Evolutionary conservation across 257 asterid species (phyloP).

Genomic region (Salvia hispanica): DNA sequence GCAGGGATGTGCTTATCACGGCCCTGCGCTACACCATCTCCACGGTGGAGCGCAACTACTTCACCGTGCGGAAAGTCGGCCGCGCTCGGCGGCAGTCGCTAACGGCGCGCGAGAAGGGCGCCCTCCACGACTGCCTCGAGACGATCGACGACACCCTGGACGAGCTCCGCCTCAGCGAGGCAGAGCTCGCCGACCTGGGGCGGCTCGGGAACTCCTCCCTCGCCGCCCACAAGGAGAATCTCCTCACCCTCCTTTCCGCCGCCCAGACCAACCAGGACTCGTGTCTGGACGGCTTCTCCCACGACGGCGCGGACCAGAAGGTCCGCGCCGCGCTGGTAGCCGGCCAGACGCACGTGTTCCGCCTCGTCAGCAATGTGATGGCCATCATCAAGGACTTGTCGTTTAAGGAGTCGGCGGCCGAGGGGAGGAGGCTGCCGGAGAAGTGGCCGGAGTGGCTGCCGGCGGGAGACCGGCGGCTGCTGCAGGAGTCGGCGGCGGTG

Average conservation of each 20-base stretch:
- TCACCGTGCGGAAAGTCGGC: slow-evolving; percentile 47
- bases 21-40: slow-evolving; percentile 58
- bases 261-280: slow-evolving; percentile 70
- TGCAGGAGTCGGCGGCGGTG: slow-evolving; percentile 54
- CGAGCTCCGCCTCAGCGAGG: slow-evolving; percentile 46
- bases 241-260: slow-evolving; percentile 51
- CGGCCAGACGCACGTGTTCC: slow-evolving; percentile 55
- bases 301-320: slow-evolving; percentile 50
- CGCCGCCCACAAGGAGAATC: slow-evolving; percentile 42
- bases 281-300: slow-evolving; percentile 71
- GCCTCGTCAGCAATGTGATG: slow-evolving; percentile 60
- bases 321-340: slow-evolving; percentile 38
- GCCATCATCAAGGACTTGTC: slow-evolving; percentile 55
- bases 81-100: slow-evolving; percentile 19
- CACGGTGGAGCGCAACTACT: slow-evolving; percentile 56
- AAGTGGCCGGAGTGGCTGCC: slow-evolving; percentile 71
- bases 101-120: slow-evolving; percentile 50
- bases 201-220: slow-evolving; percentile 34
- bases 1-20: slow-evolving; percentile 55
- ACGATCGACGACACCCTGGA: slow-evolving; percentile 55
- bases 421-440: slow-evolving; percentile 35
- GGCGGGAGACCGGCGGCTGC: slow-evolving; percentile 52
- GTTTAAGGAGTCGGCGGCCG: slow-evolving; percentile 32
- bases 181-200: slow-evolving; percentile 42
- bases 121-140: slow-evolving; percentile 68